A percentile compares a stretch with the other conserved stretches of the same genome.
phyloP scores from a whole-genome alignment of 2,329 filamentous ascomycete genomes.

The Aspergillus chevalieri region DNA sequence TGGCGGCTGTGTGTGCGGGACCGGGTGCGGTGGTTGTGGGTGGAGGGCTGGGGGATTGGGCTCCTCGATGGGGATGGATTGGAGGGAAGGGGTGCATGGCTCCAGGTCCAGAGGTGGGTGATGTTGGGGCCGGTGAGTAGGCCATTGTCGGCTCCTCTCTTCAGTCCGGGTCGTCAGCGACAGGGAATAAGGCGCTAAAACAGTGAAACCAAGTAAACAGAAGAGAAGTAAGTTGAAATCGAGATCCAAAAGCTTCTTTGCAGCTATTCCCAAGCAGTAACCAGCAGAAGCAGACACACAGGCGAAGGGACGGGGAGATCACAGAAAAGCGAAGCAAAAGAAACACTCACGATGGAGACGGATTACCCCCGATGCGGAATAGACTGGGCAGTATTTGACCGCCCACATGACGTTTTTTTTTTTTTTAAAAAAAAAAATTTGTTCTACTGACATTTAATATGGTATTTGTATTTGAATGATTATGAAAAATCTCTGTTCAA shows the following conservation, averaged over 20 bases:
- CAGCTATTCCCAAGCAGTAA: neutral
- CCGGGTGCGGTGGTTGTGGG: neutral
- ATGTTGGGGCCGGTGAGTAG: slow-evolving; percentile 15
- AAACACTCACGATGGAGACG: slow-evolving; percentile 15
- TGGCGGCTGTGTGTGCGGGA: slow-evolving; percentile 8
- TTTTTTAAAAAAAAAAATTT: too few relatives aligned
- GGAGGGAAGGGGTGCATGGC: slow-evolving; percentile 7
- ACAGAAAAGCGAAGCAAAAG: slow-evolving; percentile 4
- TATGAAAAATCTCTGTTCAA: too few relatives aligned
- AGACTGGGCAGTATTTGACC: slow-evolving; percentile 15
- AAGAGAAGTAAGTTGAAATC: neutral
- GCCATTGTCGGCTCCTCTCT: slow-evolving; percentile 9
- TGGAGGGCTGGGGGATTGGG: neutral
- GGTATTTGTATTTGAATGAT: neutral
- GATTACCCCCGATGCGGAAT: slow-evolving; percentile 13
- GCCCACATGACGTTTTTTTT: slow-evolving; percentile 2
- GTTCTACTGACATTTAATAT: neutral
- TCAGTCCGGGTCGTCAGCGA: neutral
- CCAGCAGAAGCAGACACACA: neutral
- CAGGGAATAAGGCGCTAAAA: neutral
- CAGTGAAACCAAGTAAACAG: neutral
- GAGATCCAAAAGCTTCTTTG: neutral
- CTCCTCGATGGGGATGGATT: neutral
- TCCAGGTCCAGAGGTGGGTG: slow-evolving; percentile 10
- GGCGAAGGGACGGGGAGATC: neutral